phyloP scores from a whole-genome alignment of 306 rosid species.

The Quercus gilva region DNA sequence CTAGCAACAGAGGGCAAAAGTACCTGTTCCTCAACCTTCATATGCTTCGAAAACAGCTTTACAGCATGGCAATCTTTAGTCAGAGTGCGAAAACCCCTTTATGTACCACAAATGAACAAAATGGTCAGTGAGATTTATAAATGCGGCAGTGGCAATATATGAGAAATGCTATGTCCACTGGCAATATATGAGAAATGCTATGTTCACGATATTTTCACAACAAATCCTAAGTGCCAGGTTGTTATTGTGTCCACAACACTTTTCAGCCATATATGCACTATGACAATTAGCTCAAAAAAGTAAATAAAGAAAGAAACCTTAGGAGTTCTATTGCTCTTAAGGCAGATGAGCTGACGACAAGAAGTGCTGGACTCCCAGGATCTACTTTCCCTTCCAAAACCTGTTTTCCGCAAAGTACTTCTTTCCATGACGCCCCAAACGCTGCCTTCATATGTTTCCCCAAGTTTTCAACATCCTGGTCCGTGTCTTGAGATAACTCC shows the following conservation, averaged over 20 bases:
- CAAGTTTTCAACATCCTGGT: conserved; percentile 36
- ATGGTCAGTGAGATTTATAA: background rate
- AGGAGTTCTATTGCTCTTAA: conserved; percentile 67
- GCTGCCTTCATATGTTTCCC: conserved; percentile 53
- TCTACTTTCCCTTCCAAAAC: conserved; percentile 42
- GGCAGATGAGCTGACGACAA: conserved; percentile 66
- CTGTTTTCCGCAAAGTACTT: conserved; percentile 47
- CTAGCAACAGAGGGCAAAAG: too few relatives aligned
- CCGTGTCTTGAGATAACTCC: conserved; percentile 37
- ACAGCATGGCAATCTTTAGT: conserved; percentile 68
- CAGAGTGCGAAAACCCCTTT: conserved; percentile 63
- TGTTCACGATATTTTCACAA: too few relatives aligned
- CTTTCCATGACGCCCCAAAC: conserved; percentile 72
- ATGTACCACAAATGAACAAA: conserved; percentile 10
- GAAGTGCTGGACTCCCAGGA: conserved; percentile 72
- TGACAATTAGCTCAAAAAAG: background rate
- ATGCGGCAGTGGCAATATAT: background rate
- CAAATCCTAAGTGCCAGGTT: too few relatives aligned
- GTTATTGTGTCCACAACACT: too few relatives aligned
- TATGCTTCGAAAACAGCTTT: conserved; percentile 87
- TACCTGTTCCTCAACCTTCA: conserved; percentile 88
- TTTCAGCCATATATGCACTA: too few relatives aligned
- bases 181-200: too few relatives aligned
- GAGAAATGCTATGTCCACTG: too few relatives aligned
- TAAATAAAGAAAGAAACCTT: conserved; percentile 27